Conservation (phyloP, 495 filamentous ascomycete genomes). For the Cercophora newfieldiana region DNA sequence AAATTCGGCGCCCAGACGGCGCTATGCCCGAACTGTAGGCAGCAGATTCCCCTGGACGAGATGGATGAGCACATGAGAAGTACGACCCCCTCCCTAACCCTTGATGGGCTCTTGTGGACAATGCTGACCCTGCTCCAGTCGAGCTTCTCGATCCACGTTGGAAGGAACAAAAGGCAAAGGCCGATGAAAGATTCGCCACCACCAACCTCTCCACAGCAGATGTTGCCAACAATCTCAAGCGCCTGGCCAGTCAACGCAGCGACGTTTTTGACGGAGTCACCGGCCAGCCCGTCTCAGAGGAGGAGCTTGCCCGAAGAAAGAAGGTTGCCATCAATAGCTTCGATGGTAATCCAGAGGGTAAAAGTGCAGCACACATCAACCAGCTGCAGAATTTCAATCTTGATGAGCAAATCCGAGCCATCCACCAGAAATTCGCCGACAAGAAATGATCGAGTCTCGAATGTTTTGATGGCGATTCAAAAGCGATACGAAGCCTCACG, state of each 20-base stretch:
- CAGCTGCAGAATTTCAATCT: constrained; percentile 57
- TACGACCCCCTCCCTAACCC: constrained; percentile 35
- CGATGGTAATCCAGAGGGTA: constrained; percentile 62
- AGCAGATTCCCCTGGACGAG: constrained; percentile 82
- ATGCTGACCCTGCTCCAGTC: constrained; percentile 24
- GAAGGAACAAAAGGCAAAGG: constrained; percentile 92
- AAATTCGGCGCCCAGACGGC: constrained; percentile 65
- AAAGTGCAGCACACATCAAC: constrained; percentile 53
- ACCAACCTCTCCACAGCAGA: constrained; percentile 86
- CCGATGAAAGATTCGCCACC: constrained; percentile 77
- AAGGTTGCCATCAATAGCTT: constrained; percentile 65
- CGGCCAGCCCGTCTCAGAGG: constrained; percentile 65
- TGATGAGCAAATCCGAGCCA: constrained; percentile 69
- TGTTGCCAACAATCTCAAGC: constrained; percentile 92
- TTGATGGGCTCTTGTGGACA: no score
- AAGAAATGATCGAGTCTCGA: constrained; percentile 33
- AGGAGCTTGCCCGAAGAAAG: constrained; percentile 77
- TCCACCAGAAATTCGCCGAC: constrained; percentile 63
- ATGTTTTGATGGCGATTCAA: neutral
- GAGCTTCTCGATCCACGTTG: constrained; percentile 93
- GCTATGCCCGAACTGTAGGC: constrained; percentile 91
- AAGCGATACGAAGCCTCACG: neutral
- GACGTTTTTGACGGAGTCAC: constrained; percentile 86
- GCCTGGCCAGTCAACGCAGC: constrained; percentile 86
- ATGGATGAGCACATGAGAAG: constrained; percentile 92